Base-by-base conservation (phyloP, 345 rosid genomes). In the Noccaea caerulescens region DNA sequence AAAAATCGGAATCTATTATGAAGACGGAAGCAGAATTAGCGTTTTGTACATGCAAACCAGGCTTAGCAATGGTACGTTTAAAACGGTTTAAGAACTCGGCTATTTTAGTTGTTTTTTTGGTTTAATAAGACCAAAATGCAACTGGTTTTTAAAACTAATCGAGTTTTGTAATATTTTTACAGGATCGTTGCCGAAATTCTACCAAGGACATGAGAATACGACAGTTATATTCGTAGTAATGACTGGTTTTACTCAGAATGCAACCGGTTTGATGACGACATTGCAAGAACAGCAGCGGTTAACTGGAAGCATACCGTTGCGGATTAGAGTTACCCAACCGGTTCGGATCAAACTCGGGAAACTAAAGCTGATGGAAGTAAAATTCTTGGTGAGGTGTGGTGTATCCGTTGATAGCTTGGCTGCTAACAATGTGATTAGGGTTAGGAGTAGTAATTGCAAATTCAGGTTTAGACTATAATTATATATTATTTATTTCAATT, bases 191-290 rank as follows among this genome's bases (percentile, higher is more conserved):
- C 98, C 98, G 0, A 87, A 85, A 73, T 93, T 93, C 74, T 93
- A 90, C 77, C 98, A 93, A 63, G 97, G 98, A n/a, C 93, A 93
- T 66, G 64, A 65, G 78, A 93, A 88, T 69, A 90, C 93, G 9
- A 90, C 98, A 0, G 81, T 84, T 52, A 84, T 93, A 43, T 46
- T 56, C 12, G 71, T 93, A 63, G 75, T 81, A 36, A 55, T 93
- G 83, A 64, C 82, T 0, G 97, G 96, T 4, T 79, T 81, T 70
- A 80, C 75, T 7, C 71, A 80, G 33, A 82, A 90, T 74, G 95
- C 85, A 3, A 76, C 69, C 0, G 80, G 23, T 13, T 67, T 90
- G 80, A 6, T 78, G 12, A 54, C 44, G 18, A 9, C 72, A 16
- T n/a, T 92, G 45, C 77, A 67, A 49, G 77, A 84, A 41, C 82